Percentiles rank a stretch among this genome's conserved stretches.
Conservation (phyloP, 805 yeast genomes). For the Lipomyces chichibuensis region DNA sequence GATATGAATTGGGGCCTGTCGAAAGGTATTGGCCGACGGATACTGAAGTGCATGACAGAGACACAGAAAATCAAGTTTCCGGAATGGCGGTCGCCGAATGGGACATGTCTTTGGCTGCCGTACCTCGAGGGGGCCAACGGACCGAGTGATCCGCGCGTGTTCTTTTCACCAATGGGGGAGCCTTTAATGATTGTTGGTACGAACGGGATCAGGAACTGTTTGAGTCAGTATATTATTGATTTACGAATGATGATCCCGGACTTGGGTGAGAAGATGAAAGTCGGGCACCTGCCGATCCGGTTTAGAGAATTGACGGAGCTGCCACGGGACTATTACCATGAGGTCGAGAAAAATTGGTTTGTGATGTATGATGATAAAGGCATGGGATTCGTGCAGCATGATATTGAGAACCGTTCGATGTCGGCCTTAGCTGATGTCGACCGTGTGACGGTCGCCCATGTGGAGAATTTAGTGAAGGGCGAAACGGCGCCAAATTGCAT, state of each 20-base stretch:
- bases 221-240: slow-evolving; percentile 25
- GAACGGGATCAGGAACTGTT: slow-evolving; percentile 19
- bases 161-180: slow-evolving; percentile 32
- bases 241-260: slow-evolving; percentile 25
- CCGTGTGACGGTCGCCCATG: background rate
- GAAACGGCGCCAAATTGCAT: slow-evolving; percentile 13
- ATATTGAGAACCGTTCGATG: slow-evolving; percentile 18
- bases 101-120: slow-evolving; percentile 11
- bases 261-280: slow-evolving; percentile 18
- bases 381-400: slow-evolving; percentile 22
- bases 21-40: slow-evolving; percentile 8
- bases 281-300: slow-evolving; percentile 24
- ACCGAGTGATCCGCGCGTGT: slow-evolving; percentile 24
- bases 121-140: slow-evolving; percentile 13
- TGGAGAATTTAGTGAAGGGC: background rate
- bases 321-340: slow-evolving; percentile 9
- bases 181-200: slow-evolving; percentile 26
- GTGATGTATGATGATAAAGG: slow-evolving; percentile 24
- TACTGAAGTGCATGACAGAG: slow-evolving; percentile 13
- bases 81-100: slow-evolving; percentile 12
- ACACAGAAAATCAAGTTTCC: slow-evolving; percentile 7
- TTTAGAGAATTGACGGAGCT: slow-evolving; percentile 14
- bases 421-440: background rate
- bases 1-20: slow-evolving; percentile 23
- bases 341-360: slow-evolving; percentile 31